phyloP scores from a whole-genome alignment of 192 early-diverging fungal genomes.

The Backusella psychrophila region DNA sequence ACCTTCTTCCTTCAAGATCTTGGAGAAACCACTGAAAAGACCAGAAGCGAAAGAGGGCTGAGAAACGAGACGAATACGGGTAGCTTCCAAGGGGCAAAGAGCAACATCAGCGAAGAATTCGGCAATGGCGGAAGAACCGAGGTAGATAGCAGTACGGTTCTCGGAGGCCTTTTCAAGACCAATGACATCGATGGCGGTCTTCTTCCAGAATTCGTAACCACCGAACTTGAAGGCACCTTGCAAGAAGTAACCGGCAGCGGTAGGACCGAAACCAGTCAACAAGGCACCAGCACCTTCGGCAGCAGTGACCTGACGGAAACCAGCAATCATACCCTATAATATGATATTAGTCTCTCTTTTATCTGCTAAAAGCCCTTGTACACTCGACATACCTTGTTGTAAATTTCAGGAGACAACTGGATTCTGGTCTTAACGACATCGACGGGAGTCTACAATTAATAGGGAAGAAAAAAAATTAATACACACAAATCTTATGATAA shows the following conservation, averaged over 20 bases:
- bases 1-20: constrained; percentile 65
- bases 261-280: constrained; percentile 63
- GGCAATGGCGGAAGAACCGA: constrained; percentile 60
- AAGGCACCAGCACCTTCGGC: constrained; percentile 60
- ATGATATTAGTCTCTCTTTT: background rate
- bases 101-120: constrained; percentile 79
- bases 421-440: constrained; percentile 81
- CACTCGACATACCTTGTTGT: constrained; percentile 49
- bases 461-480: background rate
- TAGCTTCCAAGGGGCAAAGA: constrained; percentile 73
- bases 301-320: constrained; percentile 48
- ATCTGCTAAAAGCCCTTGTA: background rate
- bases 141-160: constrained; percentile 65
- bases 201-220: constrained; percentile 70
- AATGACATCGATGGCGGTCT: constrained; percentile 47
- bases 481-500: background rate
- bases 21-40: constrained; percentile 55
- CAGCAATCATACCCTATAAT: constrained; percentile 45
- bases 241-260: constrained; percentile 61
- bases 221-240: constrained; percentile 70
- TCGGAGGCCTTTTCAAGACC: constrained; percentile 55
- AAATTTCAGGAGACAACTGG: constrained; percentile 59
- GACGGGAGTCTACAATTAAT: constrained; percentile 37
- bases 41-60: constrained; percentile 65
- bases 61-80: constrained; percentile 70